Evolutionary conservation across 192 early-diverging fungal genomes (phyloP).

Genomic region (Backusella mclennaniae): DNA sequence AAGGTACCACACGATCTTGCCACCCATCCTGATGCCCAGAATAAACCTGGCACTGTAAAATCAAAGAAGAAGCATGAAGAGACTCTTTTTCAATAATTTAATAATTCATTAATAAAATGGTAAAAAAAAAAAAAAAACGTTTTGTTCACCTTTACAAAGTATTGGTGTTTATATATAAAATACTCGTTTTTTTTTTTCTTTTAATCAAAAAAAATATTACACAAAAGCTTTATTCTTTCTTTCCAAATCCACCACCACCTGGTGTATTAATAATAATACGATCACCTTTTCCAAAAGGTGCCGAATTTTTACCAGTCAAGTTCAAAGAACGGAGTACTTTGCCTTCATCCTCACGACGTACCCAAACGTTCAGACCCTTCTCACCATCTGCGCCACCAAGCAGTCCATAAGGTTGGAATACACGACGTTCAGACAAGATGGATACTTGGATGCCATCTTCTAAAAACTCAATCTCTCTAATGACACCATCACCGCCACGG

Average conservation of each 20-base stretch:
- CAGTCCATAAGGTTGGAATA: slow-evolving; percentile 85
- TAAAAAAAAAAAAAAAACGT: no score
- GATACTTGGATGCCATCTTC: slow-evolving; percentile 78
- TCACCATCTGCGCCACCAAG: slow-evolving; percentile 73
- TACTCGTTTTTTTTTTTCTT: no score
- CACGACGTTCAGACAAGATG: slow-evolving; percentile 89
- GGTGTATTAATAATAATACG: slow-evolving; percentile 84
- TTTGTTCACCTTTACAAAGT: no score
- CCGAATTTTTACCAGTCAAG: slow-evolving; percentile 80
- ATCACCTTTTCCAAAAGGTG: slow-evolving; percentile 75
- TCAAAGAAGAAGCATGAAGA: slow-evolving; percentile 56
- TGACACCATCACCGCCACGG: slow-evolving; percentile 84
- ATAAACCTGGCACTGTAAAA: slow-evolving; percentile 62
- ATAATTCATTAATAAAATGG: no score
- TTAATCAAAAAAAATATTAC: not conserved
- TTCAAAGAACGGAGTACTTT: slow-evolving; percentile 26
- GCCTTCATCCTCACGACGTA: slow-evolving; percentile 51
- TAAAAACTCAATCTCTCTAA: slow-evolving; percentile 94
- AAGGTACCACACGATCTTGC: slow-evolving; percentile 83
- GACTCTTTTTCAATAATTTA: slow-evolving; percentile 40
- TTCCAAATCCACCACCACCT: slow-evolving; percentile 90
- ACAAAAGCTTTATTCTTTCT: not conserved
- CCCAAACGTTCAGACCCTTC: slow-evolving; percentile 77
- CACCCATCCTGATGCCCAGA: slow-evolving; percentile 81
- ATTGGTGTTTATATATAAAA: no score